phyloP scores from a whole-genome alignment of 164 flowering plant genomes.

The Vitis rotundifolia region DNA sequence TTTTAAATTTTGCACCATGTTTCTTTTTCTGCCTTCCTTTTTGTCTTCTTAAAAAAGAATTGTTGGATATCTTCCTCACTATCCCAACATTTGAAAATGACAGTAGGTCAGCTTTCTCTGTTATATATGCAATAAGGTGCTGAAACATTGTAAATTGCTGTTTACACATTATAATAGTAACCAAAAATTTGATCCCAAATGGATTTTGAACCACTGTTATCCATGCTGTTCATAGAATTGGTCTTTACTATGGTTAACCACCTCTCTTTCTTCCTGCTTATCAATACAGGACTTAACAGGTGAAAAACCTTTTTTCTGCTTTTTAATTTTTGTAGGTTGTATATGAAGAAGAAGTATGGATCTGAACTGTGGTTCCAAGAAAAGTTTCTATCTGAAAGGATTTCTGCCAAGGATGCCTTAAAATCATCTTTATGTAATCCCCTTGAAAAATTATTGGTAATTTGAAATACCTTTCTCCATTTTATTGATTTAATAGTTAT shows the following conservation, averaged over 20 bases:
- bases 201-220: neutral
- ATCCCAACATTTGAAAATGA: neutral
- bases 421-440: constrained; percentile 45
- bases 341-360: constrained; percentile 63
- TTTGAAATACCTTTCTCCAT: constrained; percentile 1
- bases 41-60: no score
- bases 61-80: no score
- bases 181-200: neutral
- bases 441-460: constrained; percentile 68
- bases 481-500: neutral
- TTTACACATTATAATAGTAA: neutral
- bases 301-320: neutral
- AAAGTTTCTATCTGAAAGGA: constrained; percentile 24
- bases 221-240: neutral
- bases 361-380: constrained; percentile 65
- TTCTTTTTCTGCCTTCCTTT: no score
- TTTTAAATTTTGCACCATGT: no score
- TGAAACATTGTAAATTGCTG: neutral
- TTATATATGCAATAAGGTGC: neutral
- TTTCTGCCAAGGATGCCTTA: constrained; percentile 71
- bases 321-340: constrained; percentile 40
- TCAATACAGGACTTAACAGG: neutral
- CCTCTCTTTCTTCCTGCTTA: neutral
- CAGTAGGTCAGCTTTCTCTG: neutral
- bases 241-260: neutral